Evolutionary conservation across 257 asterid genomes (phyloP).

Genomic region (Parsonsia alboflavescens): DNA sequence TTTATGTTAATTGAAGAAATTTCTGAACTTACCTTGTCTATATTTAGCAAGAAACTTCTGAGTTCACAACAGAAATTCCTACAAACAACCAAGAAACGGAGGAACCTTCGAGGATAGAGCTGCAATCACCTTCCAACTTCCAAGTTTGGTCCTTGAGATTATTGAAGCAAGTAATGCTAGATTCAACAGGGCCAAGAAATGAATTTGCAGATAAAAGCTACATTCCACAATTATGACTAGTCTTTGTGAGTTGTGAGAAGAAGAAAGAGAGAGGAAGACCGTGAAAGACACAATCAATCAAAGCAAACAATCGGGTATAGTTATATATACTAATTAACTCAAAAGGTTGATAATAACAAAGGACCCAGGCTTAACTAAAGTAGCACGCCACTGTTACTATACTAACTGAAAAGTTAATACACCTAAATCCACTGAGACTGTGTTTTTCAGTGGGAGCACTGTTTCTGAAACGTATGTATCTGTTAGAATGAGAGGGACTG

Average conservation of each 20-base stretch:
- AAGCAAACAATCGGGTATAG: conserved; percentile 13
- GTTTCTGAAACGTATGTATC: not conserved
- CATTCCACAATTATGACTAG: conserved; percentile 31
- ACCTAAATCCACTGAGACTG: conserved; percentile 12
- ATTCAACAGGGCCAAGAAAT: conserved; percentile 21
- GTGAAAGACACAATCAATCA: conserved; percentile 23
- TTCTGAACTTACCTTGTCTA: conserved; percentile 23
- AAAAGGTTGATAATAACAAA: conserved; percentile 4
- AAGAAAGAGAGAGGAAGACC: conserved; percentile 18
- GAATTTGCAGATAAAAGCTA: conserved; percentile 21
- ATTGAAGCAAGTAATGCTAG: conserved; percentile 8
- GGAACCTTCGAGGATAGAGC: conserved; percentile 15
- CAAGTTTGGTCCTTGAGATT: conserved; percentile 17
- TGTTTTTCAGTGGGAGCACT: not conserved
- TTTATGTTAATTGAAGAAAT: conserved; percentile 15
- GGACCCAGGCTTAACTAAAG: conserved; percentile 17
- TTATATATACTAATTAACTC: conserved; percentile 14
- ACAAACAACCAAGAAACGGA: conserved; percentile 9
- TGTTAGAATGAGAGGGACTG: conserved; percentile 6
- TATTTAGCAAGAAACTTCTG: conserved; percentile 22
- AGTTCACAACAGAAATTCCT: conserved; percentile 19
- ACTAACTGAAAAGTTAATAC: conserved; percentile 18
- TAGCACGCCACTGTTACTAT: conserved; percentile 5
- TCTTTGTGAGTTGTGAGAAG: conserved; percentile 18
- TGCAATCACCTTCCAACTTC: conserved; percentile 19